These are phyloP conservation scores for Aspergillus olivimuriae DNA, from an alignment of 495 filamentous ascomycete genomes.

Conservation along the genomic window DNA sequence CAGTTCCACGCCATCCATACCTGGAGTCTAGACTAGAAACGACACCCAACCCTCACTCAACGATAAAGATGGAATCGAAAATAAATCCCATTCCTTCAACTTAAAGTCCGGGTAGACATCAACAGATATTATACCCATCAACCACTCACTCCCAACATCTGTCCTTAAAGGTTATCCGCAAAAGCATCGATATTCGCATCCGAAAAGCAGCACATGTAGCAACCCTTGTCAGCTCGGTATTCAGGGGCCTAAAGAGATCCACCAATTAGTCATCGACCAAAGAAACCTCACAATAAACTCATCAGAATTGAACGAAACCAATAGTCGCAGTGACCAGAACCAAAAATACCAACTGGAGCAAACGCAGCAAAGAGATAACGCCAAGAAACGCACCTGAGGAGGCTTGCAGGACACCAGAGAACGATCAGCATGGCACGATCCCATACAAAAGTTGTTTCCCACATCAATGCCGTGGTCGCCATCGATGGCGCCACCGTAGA, in stretches of 20 bases:
- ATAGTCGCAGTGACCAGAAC: too few species aligned
- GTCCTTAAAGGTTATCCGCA: slow-evolving; percentile 1
- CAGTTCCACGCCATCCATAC: too few species aligned
- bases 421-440: slow-evolving; percentile 8
- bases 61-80: too few species aligned
- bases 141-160: not conserved
- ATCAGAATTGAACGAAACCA: too few species aligned
- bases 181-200: slow-evolving; percentile 11
- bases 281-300: not conserved
- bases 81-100: too few species aligned
- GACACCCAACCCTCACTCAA: too few species aligned
- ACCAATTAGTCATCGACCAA: not conserved
- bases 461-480: slow-evolving; percentile 13
- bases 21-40: too few species aligned
- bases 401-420: slow-evolving; percentile 4
- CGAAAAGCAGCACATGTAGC: slow-evolving; percentile 12
- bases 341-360: too few species aligned
- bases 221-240: not conserved
- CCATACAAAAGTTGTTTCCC: slow-evolving; percentile 25
- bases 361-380: not conserved
- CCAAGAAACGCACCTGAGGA: slow-evolving; percentile 18
- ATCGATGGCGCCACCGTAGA: slow-evolving; percentile 12
- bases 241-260: not conserved
- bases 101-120: too few species aligned
- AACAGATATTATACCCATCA: not conserved